Conservation (phyloP, 192 early-diverging fungal species). For the Coemansia javaensis region DNA sequence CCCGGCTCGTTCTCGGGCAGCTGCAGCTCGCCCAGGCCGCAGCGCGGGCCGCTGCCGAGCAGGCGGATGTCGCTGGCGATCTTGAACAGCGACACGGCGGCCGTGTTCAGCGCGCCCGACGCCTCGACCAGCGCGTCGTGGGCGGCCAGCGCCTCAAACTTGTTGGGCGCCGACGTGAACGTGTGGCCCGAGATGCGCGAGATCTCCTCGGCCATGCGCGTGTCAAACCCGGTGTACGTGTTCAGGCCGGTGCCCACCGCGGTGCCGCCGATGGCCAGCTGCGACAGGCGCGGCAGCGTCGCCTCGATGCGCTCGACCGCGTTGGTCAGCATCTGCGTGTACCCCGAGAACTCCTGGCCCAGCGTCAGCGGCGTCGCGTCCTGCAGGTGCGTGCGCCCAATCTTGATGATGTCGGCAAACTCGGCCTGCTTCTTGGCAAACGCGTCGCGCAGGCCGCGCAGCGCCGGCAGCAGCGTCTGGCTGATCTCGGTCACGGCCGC, state of each 20-base stretch:
- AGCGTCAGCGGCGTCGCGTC: conserved; percentile 97
- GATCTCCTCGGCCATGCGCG: conserved; percentile 84
- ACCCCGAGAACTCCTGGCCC: conserved; percentile 99
- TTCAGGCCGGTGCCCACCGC: conserved; percentile 98
- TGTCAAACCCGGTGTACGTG: conserved; percentile 89
- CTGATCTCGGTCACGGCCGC: conserved; percentile 86
- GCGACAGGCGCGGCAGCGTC: conserved; percentile 77
- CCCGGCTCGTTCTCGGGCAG: conserved; percentile 99
- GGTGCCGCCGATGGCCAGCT: conserved; percentile 95
- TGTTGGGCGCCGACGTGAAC: conserved; percentile 97
- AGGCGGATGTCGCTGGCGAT: conserved; percentile 98
- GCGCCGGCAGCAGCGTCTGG: conserved; percentile 78
- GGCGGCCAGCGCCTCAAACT: conserved; percentile 98
- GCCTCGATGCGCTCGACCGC: conserved; percentile 84
- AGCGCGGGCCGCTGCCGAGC: conserved; percentile 95
- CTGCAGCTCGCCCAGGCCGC: conserved; percentile 92
- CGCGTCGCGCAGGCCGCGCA: conserved; percentile 74
- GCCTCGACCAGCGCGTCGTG: conserved; percentile 99
- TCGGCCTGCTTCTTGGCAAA: conserved; percentile 72
- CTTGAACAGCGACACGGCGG: conserved; percentile 96
- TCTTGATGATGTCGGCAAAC: conserved; percentile 96
- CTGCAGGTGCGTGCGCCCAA: conserved; percentile 97
- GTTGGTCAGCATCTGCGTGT: conserved; percentile 83
- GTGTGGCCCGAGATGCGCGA: conserved; percentile 80
- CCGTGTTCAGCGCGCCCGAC: conserved; percentile 88